Percentiles rank a stretch among this genome's conserved stretches.
phyloP scores from a whole-genome alignment of 306 rosid species.

The Elaeagnus macrophylla region DNA sequence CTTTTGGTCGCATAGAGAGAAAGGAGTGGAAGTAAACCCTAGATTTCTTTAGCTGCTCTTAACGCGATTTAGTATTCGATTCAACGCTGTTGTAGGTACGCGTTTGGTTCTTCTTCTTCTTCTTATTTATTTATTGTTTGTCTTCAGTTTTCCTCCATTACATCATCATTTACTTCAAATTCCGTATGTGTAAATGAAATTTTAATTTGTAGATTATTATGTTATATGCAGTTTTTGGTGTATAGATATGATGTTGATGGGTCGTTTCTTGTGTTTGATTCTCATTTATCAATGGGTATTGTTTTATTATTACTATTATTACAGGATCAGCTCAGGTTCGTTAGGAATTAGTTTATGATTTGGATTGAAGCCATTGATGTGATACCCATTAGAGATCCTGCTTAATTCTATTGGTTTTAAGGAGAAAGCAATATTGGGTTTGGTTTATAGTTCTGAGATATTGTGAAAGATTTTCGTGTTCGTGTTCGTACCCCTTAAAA shows the following conservation, averaged over 20 bases:
- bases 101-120: no score
- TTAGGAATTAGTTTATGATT: slow-evolving; percentile 3
- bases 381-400: slow-evolving; percentile 29
- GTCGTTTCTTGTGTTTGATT: slow-evolving; percentile 8
- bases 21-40: slow-evolving; percentile 30
- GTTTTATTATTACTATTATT: slow-evolving; percentile 8
- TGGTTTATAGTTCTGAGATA: slow-evolving; percentile 20
- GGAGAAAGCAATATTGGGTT: slow-evolving; percentile 19
- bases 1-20: slow-evolving; percentile 3
- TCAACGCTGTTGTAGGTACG: slow-evolving; percentile 13
- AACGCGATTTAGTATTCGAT: background rate
- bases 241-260: slow-evolving; percentile 1
- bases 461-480: slow-evolving; percentile 16
- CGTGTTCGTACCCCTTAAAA: slow-evolving; percentile 7
- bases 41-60: slow-evolving; percentile 25
- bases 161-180: slow-evolving; percentile 10
- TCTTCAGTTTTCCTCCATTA: background rate
- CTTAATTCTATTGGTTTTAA: slow-evolving; percentile 15
- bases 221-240: background rate
- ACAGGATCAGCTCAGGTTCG: slow-evolving; percentile 6
- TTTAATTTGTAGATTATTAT: background rate
- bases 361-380: slow-evolving; percentile 12
- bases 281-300: slow-evolving; percentile 12
- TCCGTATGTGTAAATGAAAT: background rate
- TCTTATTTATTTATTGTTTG: background rate